Evolutionary conservation across 352 stramenopile genomes (phyloP), one percentile per base, ranked within the genome.

Genomic region (Detonula confervacea): DNA sequence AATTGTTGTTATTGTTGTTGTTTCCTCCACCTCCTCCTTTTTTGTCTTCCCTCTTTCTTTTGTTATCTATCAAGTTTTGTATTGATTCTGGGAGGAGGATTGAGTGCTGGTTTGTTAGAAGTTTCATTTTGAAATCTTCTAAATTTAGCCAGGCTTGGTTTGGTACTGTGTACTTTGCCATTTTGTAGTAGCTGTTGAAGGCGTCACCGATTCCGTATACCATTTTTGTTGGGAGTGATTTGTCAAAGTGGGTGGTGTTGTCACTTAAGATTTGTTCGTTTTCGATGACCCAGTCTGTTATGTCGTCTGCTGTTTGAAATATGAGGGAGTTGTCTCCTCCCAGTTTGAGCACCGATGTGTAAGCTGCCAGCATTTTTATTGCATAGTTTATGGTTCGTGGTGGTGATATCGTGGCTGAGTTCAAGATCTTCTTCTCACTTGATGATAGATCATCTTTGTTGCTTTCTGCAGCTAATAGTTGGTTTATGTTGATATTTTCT

Each of bases 401-500:
- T 22, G 44, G 44, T 7, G 44, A n/a, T n/a, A 54, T n/a, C 4
- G 44, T 54, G 44, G 8, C 18, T 54, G 44, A 54, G 5, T 54
- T n/a, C 7, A 54, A n/a, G 5, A 54, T 3, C 20, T 54, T 54
- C 14, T 54, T 54, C 18, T 54, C 44, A 22, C 20, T n/a, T 18
- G 44, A n/a, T n/a, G 44, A 18, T n/a, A 54, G 8, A 6, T 54
- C 14, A 24, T 54, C 14, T 5, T 54, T 54, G 14, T 54, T 54
- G 5, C 20, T 5, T 54, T 54, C 44, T 54, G 44, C 44, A 8
- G 12, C 5, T 5, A 54, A n/a, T 8, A 54, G 44, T n/a, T 54
- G 44, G 8, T 54, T 7, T n/a, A 54, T 5, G 44, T 54, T 54
- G 5, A 54, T 24, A n/a, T 54, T 54, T 54, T 54, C 44, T 54